These are phyloP conservation scores for Heliophila coronopifolia DNA, from an alignment of 441 rosid genomes.

Conservation along the genomic window DNA sequence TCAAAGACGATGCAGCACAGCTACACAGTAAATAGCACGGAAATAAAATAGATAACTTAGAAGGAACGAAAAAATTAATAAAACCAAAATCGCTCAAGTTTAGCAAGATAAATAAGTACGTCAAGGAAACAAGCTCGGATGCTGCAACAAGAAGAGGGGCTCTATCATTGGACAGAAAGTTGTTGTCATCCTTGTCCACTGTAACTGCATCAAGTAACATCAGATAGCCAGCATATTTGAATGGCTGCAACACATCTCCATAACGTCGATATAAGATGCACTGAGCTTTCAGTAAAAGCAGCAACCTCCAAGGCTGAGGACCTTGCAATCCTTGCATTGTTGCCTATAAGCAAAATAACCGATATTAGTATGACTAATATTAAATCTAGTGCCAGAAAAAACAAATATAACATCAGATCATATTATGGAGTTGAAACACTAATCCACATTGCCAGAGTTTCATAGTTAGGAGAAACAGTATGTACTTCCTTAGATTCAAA, in stretches of 20 bases:
- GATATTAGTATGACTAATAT: neutral
- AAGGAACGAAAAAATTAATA: constrained; percentile 12
- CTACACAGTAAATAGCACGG: constrained; percentile 33
- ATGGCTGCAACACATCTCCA: constrained; percentile 82
- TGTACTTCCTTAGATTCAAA: neutral
- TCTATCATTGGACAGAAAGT: constrained; percentile 87
- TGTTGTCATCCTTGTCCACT: constrained; percentile 88
- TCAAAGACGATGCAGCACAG: constrained; percentile 91
- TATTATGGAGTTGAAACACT: constrained; percentile 2
- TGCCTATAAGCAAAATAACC: constrained; percentile 48
- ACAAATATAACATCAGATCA: neutral
- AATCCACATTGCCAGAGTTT: constrained; percentile 2
- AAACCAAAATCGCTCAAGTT: constrained; percentile 8
- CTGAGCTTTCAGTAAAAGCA: constrained; percentile 94
- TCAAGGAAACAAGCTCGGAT: constrained; percentile 93
- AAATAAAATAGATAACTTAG: constrained; percentile 14
- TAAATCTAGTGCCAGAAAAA: neutral
- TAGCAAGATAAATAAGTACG: constrained; percentile 44
- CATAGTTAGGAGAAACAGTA: constrained; percentile 11
- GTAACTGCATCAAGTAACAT: constrained; percentile 95
- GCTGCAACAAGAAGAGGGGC: constrained; percentile 98
- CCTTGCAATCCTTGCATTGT: constrained; percentile 99
- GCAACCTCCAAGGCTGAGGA: constrained; percentile 98
- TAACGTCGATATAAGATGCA: constrained; percentile 92
- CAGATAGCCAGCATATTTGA: constrained; percentile 99